A percentile compares a stretch with the other conserved stretches of the same genome.
These are phyloP conservation scores for Candida ovalis DNA, from an alignment of 805 yeast genomes.

Conservation along the genomic window DNA sequence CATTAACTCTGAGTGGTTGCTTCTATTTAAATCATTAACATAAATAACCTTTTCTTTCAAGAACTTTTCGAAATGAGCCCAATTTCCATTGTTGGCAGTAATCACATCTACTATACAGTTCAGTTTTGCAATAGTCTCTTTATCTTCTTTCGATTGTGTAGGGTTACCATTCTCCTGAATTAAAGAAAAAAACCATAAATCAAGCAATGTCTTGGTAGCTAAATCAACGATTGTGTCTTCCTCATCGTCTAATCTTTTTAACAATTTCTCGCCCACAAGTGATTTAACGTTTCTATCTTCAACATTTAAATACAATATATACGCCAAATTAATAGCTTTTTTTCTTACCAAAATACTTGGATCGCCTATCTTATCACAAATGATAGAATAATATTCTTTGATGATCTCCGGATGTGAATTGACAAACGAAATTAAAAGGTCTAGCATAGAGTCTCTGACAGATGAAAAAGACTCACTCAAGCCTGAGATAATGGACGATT, in stretches of 20 bases:
- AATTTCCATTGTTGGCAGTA: constrained; percentile 34
- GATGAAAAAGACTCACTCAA: constrained; percentile 62
- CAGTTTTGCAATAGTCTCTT: constrained; percentile 12
- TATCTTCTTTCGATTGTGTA: background rate
- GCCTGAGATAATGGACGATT: constrained; percentile 45
- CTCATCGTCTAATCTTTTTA: constrained; percentile 63
- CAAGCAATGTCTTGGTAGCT: constrained; percentile 35
- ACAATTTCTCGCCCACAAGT: constrained; percentile 46
- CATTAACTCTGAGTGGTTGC: constrained; percentile 14
- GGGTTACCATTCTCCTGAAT: background rate
- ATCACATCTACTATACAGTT: constrained; percentile 39
- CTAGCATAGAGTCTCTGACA: constrained; percentile 74
- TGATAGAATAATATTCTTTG: constrained; percentile 44
- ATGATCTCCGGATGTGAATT: constrained; percentile 40
- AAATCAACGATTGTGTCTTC: constrained; percentile 51
- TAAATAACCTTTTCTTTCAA: constrained; percentile 42
- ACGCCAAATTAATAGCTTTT: constrained; percentile 52
- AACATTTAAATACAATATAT: constrained; percentile 40
- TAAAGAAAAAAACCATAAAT: constrained; percentile 33
- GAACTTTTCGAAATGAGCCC: constrained; percentile 45
- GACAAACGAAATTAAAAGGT: constrained; percentile 52
- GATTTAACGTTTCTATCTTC: constrained; percentile 32
- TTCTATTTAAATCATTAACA: constrained; percentile 19
- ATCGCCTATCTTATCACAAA: constrained; percentile 51
- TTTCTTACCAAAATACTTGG: constrained; percentile 62